Evolutionary conservation across 2,329 filamentous ascomycete species (phyloP).

Genomic region (Fusarium udum): DNA sequence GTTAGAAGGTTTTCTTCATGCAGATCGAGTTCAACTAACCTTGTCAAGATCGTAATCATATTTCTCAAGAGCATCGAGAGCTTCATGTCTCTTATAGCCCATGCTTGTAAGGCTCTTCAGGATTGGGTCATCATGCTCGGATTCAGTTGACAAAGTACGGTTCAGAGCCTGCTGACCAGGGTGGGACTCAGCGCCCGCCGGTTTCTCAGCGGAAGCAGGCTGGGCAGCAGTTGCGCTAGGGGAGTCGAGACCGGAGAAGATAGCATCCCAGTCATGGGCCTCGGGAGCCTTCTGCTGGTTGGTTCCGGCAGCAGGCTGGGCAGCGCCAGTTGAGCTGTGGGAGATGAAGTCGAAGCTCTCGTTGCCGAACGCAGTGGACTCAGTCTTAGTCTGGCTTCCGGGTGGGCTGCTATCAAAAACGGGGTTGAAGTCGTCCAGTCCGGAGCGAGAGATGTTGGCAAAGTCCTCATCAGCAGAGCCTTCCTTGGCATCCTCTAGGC

Average conservation of each 20-base stretch:
- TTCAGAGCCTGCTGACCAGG: conserved; percentile 54
- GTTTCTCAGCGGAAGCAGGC: conserved; percentile 33
- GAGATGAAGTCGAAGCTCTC: conserved; percentile 70
- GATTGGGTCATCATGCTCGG: conserved; percentile 89
- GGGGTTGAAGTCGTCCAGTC: conserved; percentile 81
- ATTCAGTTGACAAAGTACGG: conserved; percentile 70
- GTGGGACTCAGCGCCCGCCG: conserved; percentile 24
- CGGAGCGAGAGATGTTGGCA: conserved; percentile 75
- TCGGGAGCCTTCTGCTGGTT: conserved; percentile 54
- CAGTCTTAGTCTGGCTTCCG: conserved; percentile 63
- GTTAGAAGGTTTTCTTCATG: neutral
- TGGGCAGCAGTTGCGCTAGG: conserved; percentile 48
- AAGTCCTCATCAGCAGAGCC: conserved; percentile 83
- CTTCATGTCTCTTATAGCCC: conserved; percentile 81
- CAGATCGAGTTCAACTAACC: conserved; percentile 62
- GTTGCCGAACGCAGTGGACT: conserved; percentile 61
- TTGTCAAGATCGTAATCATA: conserved; percentile 96
- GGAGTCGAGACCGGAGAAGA: conserved; percentile 83
- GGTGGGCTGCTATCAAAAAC: conserved; percentile 78
- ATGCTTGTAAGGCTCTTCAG: conserved; percentile 89
- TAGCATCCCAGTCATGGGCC: conserved; percentile 90
- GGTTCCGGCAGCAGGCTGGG: conserved; percentile 52
- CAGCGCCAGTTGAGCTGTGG: conserved; percentile 45
- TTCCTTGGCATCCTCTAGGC: conserved; percentile 85
- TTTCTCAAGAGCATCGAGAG: conserved; percentile 85